Evolutionary conservation across 2,329 filamentous ascomycete species (phyloP), one percentile per base, ranked within the genome.

Genomic region (Penicillium sp.): DNA sequence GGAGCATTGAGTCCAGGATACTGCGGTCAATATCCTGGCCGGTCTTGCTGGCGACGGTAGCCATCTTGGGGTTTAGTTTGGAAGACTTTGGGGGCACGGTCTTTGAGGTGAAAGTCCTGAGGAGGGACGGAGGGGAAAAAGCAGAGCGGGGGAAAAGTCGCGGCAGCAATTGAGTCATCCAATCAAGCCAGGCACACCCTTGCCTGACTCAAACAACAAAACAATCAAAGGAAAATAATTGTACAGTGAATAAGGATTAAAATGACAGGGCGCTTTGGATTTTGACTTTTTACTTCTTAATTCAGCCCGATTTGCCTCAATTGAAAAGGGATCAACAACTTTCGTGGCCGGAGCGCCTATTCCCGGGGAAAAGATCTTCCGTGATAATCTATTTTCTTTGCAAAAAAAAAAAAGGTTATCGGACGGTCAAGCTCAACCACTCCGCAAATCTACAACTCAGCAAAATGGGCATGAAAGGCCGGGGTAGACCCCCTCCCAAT

Each of bases 21-120:
- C 82, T 79, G 69, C 91, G 87, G 77, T 97, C 92, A 67, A 99
- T 88, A 77, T 90, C 86, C 81, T 96, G 87, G 68, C 93, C 94
- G 77, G 89, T 92, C 72, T 91, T 86, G 57, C 92, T 96, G 63
- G 89, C 94, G 54, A 82, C 80, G 56, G 82, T 82, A 52, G 83
- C 77, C 82, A 85, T 85, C 60, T 58, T 76, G 62, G 70, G 57
- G 59, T 70, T 69, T 56, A 65, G 62, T 54, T 73, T 74, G 56
- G 64, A 63, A 51, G 66, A 60, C 61, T 71, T 68, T 60, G 59
- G 63, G 51, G 66, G 70, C 69, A 68, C 74, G 54, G 69, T 52
- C 46, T 72, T 73, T 59, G 67, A 66, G 53, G 75, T 74, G 64
- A 81, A 79, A 56, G 62, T 63, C 73, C 73, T 73, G 60, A 68